Percentiles rank a stretch among this genome's conserved stretches.
phyloP scores from a whole-genome alignment of 345 rosid species.

The Theobroma cacao region DNA sequence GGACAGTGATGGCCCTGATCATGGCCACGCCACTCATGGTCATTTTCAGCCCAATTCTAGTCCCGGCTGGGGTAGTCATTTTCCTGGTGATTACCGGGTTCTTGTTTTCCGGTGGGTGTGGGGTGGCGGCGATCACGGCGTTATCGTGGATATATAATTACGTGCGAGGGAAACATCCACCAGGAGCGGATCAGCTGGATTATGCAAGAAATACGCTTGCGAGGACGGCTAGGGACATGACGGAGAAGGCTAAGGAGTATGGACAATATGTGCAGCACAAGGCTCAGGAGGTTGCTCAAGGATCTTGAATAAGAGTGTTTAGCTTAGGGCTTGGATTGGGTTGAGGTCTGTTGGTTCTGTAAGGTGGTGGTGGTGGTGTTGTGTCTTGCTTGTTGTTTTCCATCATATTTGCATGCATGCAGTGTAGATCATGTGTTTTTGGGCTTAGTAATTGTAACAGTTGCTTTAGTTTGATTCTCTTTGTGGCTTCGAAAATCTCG shows the following conservation, averaged over 20 bases:
- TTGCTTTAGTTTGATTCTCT: not conserved
- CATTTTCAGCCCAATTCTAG: conserved; percentile 57
- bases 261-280: conserved; percentile 50
- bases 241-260: conserved; percentile 52
- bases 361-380: not conserved
- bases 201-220: conserved; percentile 38
- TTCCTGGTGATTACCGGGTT: conserved; percentile 38
- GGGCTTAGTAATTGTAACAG: not conserved
- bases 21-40: conserved; percentile 59
- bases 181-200: conserved; percentile 60
- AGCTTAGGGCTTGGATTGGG: not conserved
- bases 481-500: not conserved
- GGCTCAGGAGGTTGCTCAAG: conserved; percentile 36
- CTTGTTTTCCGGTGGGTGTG: conserved; percentile 53
- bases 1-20: conserved; percentile 51
- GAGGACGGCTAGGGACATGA: conserved; percentile 34
- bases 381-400: not conserved
- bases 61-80: conserved; percentile 47
- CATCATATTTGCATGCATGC: not conserved
- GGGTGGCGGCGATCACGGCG: conserved; percentile 49
- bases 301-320: not conserved
- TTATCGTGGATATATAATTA: conserved; percentile 67
- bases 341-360: not conserved
- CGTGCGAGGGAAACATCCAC: conserved; percentile 56
- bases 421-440: not conserved